Percentiles rank a stretch among this genome's conserved stretches.
Conservation (phyloP, 176 grass and related monocot genomes). For the Triticum urartu region DNA sequence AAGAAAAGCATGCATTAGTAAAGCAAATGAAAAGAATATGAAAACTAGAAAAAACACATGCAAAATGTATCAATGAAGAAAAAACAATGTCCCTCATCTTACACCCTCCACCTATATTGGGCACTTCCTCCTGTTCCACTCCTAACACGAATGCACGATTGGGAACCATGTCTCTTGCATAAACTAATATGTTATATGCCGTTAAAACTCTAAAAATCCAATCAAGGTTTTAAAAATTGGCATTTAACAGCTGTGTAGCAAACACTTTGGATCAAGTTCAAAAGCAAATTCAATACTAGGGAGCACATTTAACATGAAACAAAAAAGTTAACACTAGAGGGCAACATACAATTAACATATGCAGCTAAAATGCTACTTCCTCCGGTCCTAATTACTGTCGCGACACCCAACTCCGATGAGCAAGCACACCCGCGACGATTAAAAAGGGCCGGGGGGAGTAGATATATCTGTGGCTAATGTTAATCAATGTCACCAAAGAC, state of each 20-base stretch:
- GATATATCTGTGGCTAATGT: neutral
- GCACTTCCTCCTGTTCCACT: constrained; percentile 5
- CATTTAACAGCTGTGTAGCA: neutral
- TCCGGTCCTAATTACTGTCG: too few relatives aligned
- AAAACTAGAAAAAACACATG: neutral
- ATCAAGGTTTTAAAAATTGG: neutral
- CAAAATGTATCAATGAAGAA: neutral
- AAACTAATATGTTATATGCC: neutral
- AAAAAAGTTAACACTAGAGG: neutral
- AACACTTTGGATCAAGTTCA: constrained; percentile 15
- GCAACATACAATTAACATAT: neutral
- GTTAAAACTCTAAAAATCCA: neutral
- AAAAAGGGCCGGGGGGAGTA: neutral
- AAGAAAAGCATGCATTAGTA: constrained; percentile 7
- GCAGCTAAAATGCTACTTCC: neutral
- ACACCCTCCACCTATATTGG: constrained; percentile 15
- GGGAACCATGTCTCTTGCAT: neutral
- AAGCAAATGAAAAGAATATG: constrained; percentile 14
- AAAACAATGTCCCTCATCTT: constrained; percentile 19
- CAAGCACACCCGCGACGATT: too few relatives aligned
- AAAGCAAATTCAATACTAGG: neutral
- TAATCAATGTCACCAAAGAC: neutral
- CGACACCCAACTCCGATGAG: too few relatives aligned
- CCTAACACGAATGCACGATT: neutral
- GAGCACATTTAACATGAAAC: neutral